Base-by-base conservation (phyloP, 495 filamentous ascomycete species). In the Diplogelasinospora grovesii region DNA sequence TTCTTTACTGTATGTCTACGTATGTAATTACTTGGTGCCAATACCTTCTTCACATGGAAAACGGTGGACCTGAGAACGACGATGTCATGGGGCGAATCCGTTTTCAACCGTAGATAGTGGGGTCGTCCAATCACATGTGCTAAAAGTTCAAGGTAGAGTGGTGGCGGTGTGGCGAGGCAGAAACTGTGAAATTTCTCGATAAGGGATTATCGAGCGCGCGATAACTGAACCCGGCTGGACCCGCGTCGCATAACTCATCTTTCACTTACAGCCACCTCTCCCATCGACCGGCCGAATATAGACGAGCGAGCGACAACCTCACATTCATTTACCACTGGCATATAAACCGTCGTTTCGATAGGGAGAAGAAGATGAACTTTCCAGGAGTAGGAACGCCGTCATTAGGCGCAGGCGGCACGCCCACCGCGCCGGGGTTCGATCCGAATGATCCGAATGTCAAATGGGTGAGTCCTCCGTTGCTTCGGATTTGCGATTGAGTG, bases 401-500 rank as follows among this genome's bases (percentile, higher is more conserved):
- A 5, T 39, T 35, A 10, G 44, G 33, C n/a, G 48, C 43, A 4
- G 29, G 38, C 6, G 43, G 22, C 22, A 18, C 41, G 14, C 22
- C 43, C 31, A 26, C 14, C 14, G 29, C 24, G 24, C 39, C 42
- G 24, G 49, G 45, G 23, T 64, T 53, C 28, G 57, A 66, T 36
- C 62, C 58, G 8, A 66, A 64, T 26, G 65, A 69, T 45, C 62
- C 65, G 7, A 69, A 63, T 25, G 41, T 69, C 22, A 70, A 69
- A 47, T 44, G 34, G 50, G 49, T 54, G 19, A 11, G 33, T 29
- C 22, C 20, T 6, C 20, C 34, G 5, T 18, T 7, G 8, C 5
- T 37, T 28, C 3, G 4, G 16, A 20, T 18, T 11, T 14, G 11
- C 9, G n/a, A n/a, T n/a, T n/a, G n/a, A n/a, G n/a, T n/a, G n/a